Conservation (phyloP, 768 basidiomycete genomes). For the Lentinula raphanica region DNA sequence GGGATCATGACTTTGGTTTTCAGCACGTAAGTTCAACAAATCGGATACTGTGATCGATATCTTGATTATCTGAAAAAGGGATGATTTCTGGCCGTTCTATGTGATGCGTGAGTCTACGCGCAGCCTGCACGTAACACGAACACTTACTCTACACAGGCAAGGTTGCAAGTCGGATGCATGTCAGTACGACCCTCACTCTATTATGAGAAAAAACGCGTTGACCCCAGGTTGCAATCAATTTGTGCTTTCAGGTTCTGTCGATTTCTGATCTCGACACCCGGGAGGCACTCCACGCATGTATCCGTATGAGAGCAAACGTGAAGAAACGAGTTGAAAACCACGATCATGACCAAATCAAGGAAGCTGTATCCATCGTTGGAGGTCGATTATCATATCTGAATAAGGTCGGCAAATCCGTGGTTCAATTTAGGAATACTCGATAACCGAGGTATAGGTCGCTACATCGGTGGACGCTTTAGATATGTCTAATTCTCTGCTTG, state of each 20-base stretch:
- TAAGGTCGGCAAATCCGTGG: conserved; percentile 29
- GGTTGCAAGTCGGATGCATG: conserved; percentile 71
- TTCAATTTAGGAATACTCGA: neutral
- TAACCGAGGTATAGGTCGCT: conserved; percentile 37
- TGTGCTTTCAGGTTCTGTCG: conserved; percentile 48
- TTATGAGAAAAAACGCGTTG: too few species aligned
- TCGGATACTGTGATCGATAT: conserved; percentile 8
- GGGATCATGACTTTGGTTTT: conserved; percentile 79
- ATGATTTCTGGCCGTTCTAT: conserved; percentile 81
- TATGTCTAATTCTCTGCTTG: conserved; percentile 59
- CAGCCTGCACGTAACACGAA: neutral
- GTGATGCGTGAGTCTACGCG: conserved; percentile 47
- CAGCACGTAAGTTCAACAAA: conserved; percentile 47
- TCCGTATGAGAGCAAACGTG: conserved; percentile 41
- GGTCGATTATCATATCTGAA: conserved; percentile 77
- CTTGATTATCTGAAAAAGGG: conserved; percentile 39
- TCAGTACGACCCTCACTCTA: conserved; percentile 20
- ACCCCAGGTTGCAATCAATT: neutral
- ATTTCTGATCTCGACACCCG: conserved; percentile 60
- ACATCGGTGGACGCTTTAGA: conserved; percentile 55
- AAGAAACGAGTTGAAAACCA: conserved; percentile 21
- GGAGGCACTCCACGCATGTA: conserved; percentile 56
- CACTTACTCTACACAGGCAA: conserved; percentile 40
- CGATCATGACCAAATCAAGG: conserved; percentile 29
- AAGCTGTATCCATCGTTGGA: conserved; percentile 61